Conservation (phyloP, 2,329 filamentous ascomycete genomes). For the Cryphonectria parasitica region DNA sequence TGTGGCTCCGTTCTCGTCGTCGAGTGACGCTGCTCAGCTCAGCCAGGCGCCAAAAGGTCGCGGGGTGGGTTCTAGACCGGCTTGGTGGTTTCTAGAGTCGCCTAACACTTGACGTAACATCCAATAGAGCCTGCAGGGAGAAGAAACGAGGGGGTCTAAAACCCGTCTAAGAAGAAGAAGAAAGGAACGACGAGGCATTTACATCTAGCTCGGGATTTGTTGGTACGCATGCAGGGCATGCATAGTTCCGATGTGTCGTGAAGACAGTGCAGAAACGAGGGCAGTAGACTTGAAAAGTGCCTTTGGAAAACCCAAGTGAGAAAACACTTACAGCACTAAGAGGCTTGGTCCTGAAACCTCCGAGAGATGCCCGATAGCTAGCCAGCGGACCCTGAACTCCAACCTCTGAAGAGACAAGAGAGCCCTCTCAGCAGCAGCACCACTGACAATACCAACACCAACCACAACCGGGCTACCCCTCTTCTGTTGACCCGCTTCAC, state of each 20-base stretch:
- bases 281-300: neutral
- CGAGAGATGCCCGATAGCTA: too few species aligned
- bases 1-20: neutral
- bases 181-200: neutral
- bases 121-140: neutral
- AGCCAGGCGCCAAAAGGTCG: neutral
- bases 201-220: neutral
- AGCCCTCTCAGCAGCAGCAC: neutral
- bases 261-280: neutral
- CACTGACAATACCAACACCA: neutral
- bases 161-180: neutral
- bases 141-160: neutral
- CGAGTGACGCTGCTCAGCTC: neutral
- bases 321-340: neutral
- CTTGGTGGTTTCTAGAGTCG: neutral
- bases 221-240: neutral
- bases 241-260: neutral
- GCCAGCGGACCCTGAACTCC: neutral
- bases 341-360: neutral
- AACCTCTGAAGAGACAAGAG: neutral
- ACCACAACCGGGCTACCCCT: neutral
- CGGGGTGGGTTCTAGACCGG: neutral
- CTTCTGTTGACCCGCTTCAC: neutral
- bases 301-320: neutral
- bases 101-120: neutral